Conservation (phyloP, 1,284 basidiomycete genomes). For the Peniophora sp. region DNA sequence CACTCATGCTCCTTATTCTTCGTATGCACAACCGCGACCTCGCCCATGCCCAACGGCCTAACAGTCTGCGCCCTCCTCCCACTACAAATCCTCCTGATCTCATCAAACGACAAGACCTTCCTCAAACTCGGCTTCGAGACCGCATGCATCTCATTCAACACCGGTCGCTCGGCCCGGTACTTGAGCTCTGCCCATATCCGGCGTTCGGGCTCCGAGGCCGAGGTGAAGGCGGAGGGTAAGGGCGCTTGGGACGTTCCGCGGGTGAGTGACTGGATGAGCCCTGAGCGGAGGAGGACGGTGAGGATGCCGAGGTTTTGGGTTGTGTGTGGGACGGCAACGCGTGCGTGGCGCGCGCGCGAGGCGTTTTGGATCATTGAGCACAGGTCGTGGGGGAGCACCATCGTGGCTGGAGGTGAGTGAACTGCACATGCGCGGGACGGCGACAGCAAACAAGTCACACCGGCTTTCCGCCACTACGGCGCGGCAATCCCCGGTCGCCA, state of each 20-base stretch:
- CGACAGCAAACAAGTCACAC: neutral
- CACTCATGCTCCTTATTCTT: constrained; percentile 60
- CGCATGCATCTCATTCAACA: constrained; percentile 66
- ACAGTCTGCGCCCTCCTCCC: constrained; percentile 65
- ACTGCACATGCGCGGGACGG: neutral
- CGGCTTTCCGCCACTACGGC: no score
- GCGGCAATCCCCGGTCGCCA: no score
- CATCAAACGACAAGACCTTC: constrained; percentile 64
- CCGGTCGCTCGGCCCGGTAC: constrained; percentile 79
- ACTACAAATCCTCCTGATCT: constrained; percentile 68
- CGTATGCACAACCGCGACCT: constrained; percentile 77
- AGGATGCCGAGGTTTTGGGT: constrained; percentile 80
- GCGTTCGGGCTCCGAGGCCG: constrained; percentile 47
- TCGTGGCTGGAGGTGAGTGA: constrained; percentile 14
- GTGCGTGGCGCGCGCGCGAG: constrained; percentile 73
- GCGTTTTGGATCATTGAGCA: constrained; percentile 85
- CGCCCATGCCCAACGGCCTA: constrained; percentile 75
- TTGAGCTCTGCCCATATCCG: constrained; percentile 89
- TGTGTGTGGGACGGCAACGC: constrained; percentile 68
- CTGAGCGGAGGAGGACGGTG: constrained; percentile 78
- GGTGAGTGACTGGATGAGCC: constrained; percentile 76
- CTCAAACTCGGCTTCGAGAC: constrained; percentile 70
- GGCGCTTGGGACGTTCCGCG: constrained; percentile 70
- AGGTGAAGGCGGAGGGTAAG: constrained; percentile 51
- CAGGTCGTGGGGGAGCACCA: constrained; percentile 73